These are phyloP conservation scores for Vanilla planifolia DNA, from an alignment of 106 monocot species.

Conservation along the genomic window DNA sequence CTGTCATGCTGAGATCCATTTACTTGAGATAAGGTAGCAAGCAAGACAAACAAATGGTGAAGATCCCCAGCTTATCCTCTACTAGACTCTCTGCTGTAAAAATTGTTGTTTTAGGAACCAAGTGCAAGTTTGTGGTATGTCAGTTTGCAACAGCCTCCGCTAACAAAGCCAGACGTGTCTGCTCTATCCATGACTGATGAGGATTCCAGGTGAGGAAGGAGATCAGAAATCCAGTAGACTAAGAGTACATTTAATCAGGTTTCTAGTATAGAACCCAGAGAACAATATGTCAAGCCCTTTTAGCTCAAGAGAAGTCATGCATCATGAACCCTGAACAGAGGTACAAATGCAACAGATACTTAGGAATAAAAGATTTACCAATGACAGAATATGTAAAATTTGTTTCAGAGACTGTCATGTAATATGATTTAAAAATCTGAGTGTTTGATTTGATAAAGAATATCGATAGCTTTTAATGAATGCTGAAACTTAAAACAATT, in stretches of 20 bases:
- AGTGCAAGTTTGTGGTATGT: constrained; percentile 22
- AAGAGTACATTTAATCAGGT: constrained; percentile 8
- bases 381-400: background rate
- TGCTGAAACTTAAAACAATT: too few species aligned
- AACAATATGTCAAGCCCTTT: background rate
- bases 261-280: constrained; percentile 5
- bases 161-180: constrained; percentile 89
- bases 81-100: background rate
- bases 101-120: background rate
- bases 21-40: background rate
- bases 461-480: too few species aligned
- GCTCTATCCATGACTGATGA: constrained; percentile 68
- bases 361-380: background rate
- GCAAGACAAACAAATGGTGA: background rate
- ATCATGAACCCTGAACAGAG: constrained; percentile 26
- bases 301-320: constrained; percentile 7
- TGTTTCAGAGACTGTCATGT: background rate
- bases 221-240: constrained; percentile 1
- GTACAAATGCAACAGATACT: too few species aligned
- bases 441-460: background rate
- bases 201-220: background rate
- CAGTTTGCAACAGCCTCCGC: constrained; percentile 45
- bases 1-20: constrained; percentile 13
- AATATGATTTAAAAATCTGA: background rate
- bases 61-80: background rate